Conservation (phyloP, 2,329 filamentous ascomycete genomes). For the Purpureocillium takamizusanense region DNA sequence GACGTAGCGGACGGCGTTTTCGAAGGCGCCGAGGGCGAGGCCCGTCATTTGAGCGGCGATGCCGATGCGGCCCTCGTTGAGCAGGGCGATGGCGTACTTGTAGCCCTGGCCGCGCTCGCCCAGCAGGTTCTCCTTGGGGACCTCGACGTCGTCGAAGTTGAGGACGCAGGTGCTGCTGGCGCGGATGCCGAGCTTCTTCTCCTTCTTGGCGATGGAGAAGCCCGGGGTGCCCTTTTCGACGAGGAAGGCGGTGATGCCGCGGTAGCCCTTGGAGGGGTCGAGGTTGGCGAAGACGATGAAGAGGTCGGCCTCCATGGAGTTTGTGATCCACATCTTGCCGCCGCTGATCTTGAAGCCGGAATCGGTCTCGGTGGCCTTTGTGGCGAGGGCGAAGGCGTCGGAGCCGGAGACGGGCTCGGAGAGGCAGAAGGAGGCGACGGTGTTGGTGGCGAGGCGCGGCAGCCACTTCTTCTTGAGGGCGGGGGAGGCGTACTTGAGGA, state of each 20-base stretch:
- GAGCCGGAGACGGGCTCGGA: constrained; percentile 90
- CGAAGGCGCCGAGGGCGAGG: constrained; percentile 85
- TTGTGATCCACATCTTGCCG: constrained; percentile 99
- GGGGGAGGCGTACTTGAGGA: constrained; percentile 75
- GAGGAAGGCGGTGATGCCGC: constrained; percentile 92
- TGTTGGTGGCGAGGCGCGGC: constrained; percentile 81
- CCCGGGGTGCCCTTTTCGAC: constrained; percentile 84
- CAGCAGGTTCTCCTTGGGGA: constrained; percentile 80
- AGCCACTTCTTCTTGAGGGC: constrained; percentile 78
- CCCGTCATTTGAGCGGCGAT: constrained; percentile 99
- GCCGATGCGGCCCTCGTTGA: constrained; percentile 96
- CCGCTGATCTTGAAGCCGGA: constrained; percentile 82
- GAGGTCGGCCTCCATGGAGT: constrained; percentile 85
- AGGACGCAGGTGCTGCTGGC: constrained; percentile 95
- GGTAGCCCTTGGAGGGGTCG: constrained; percentile 85
- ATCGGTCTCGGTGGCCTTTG: constrained; percentile 75
- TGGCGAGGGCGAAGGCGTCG: constrained; percentile 91
- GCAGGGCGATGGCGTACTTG: constrained; percentile 89
- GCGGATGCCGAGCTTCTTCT: constrained; percentile 97
- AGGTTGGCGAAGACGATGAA: constrained; percentile 98
- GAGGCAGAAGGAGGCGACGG: constrained; percentile 85
- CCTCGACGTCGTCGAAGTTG: constrained; percentile 92
- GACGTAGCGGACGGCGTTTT: constrained; percentile 86
- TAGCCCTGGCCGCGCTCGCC: constrained; percentile 88
- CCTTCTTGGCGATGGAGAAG: constrained; percentile 96